phyloP scores from a whole-genome alignment of 1,284 basidiomycete species.

The Bondarzewia mesenterica region DNA sequence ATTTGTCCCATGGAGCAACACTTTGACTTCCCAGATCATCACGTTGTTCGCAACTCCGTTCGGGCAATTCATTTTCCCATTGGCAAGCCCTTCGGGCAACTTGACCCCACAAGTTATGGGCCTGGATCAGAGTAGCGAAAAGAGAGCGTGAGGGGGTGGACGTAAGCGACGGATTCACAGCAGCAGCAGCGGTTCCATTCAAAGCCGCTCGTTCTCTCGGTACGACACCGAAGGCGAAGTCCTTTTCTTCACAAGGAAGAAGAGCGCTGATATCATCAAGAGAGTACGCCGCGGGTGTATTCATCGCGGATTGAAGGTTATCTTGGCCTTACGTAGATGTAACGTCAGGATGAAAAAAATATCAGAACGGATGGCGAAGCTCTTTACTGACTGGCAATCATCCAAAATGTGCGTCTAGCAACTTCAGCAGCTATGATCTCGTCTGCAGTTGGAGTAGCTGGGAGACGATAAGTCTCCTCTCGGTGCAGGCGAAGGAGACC shows the following conservation, averaged over 20 bases:
- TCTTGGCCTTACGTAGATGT: neutral
- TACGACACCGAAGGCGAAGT: neutral
- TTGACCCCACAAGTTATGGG: neutral
- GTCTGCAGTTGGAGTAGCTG: neutral
- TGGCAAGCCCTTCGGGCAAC: neutral
- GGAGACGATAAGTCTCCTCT: neutral
- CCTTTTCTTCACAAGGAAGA: neutral
- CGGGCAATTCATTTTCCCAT: neutral
- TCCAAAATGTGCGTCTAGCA: neutral
- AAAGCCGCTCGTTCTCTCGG: neutral
- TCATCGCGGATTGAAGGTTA: neutral
- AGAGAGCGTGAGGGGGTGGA: neutral
- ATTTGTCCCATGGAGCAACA: neutral
- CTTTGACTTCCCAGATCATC: neutral
- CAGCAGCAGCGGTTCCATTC: neutral
- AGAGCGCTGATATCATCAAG: neutral
- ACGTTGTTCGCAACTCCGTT: too few species aligned
- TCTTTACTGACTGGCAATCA: neutral
- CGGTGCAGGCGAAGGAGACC: neutral
- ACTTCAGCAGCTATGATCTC: neutral
- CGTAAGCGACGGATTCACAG: neutral
- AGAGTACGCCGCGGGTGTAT: neutral
- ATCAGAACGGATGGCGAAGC: too few species aligned
- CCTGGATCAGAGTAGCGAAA: neutral
- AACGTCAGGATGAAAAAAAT: neutral